Base-by-base conservation (phyloP, 2,329 filamentous ascomycete species). In the Fusarium drepaniforme region DNA sequence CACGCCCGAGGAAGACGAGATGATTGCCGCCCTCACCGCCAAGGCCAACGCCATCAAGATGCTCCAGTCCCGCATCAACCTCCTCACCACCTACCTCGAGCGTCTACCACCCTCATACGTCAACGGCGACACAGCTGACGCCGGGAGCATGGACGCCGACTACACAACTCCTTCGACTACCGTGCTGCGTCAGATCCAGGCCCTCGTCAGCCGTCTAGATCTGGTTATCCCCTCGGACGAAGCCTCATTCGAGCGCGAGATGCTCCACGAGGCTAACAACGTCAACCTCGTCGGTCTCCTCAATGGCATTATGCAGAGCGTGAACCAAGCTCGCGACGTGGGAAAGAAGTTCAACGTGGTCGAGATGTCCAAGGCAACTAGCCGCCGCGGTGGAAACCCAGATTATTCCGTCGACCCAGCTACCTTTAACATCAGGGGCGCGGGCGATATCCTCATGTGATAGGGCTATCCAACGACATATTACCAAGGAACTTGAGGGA, bases 31-130 rank as follows among this genome's bases (percentile, higher is more conserved):
- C 18, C 90, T 99, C 25, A 97, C 93, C 33, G 93, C 95, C 71
- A 98, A 97, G 79, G 90, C 93, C 73, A 98, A 98, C 83, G 96
- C 97, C 30, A 93, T 98, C 80, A 96, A 95, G 84, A 98, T 98
- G 92, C 90, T 99, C 33, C 92, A 96, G 79, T 90, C 92, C 8
- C 91, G 94, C 60, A 90, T 97, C 76, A 88, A 90, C 53, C 88
- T 96, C 66, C 89, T 96, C 75, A 89, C 89, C 70, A 88, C 88
- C n/a, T 98, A 98, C 81, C 90, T 99, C 57, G 87, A 92, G 73
- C 89, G 89, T 16, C 88, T 97, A 3, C 93, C 93, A 1, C 87
- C 90, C 9, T 92, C 91, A 25, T 91, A 92, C 78, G 85, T 92
- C 40, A 88, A 87, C 8, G 87, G 88, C 58, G 79, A 83, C 18